Percentiles rank a stretch among this genome's conserved stretches.
These are phyloP conservation scores for Exophiala sp. DNA, from an alignment of 2,329 filamentous ascomycete genomes.

Conservation along the genomic window DNA sequence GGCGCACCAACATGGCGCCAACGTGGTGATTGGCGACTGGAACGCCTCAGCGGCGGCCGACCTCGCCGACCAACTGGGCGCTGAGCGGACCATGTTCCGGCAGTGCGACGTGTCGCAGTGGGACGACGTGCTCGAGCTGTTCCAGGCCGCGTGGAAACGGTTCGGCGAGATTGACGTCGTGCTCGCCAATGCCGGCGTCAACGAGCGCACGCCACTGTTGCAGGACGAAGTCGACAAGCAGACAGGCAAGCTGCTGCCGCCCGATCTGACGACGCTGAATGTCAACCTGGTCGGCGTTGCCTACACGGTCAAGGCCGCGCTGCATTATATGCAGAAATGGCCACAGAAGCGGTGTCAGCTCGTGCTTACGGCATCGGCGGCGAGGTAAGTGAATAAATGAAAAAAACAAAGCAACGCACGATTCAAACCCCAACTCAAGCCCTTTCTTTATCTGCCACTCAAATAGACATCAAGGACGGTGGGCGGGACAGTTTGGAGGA, in stretches of 20 bases:
- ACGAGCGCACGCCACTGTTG: constrained; percentile 20
- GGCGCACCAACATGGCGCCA: no score
- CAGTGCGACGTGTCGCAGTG: constrained; percentile 10
- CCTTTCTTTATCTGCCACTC: no score
- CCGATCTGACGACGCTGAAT: constrained; percentile 25
- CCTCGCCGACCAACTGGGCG: no score
- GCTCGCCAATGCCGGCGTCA: constrained; percentile 29
- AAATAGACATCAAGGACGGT: no score
- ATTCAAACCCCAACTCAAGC: no score
- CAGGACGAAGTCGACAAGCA: constrained; percentile 2
- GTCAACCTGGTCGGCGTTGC: constrained; percentile 26
- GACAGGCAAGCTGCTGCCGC: neutral
- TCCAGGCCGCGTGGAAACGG: constrained; percentile 20
- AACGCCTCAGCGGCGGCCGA: no score
- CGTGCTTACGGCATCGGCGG: constrained; percentile 10
- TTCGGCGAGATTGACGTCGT: constrained; percentile 29
- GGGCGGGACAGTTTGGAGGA: no score
- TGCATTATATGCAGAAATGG: constrained; percentile 25
- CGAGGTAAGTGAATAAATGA: no score
- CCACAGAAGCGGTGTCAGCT: neutral
- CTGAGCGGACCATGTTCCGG: no score
- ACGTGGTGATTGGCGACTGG: neutral
- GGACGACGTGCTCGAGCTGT: constrained; percentile 21
- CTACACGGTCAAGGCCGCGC: constrained; percentile 26
- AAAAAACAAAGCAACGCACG: no score